phyloP scores from a whole-genome alignment of 2,329 filamentous ascomycete genomes.

The Lanzia echinophila region DNA sequence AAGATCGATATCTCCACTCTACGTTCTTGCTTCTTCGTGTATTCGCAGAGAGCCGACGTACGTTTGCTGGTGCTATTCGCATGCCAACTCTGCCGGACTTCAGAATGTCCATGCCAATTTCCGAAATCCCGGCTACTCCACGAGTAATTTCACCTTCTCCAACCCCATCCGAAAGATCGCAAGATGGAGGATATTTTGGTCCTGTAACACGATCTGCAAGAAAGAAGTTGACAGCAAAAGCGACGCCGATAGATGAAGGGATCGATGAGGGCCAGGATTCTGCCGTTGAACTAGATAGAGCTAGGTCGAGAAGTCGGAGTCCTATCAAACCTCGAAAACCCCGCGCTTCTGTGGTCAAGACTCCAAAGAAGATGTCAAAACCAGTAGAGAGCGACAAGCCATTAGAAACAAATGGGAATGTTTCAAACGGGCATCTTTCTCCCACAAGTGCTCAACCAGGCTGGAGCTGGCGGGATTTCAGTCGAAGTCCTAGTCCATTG shows the following conservation, averaged over 20 bases:
- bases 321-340: constrained; percentile 40
- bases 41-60: constrained; percentile 39
- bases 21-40: constrained; percentile 42
- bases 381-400: constrained; percentile 33
- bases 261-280: constrained; percentile 37
- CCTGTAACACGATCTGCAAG: constrained; percentile 73
- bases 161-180: constrained; percentile 54
- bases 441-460: constrained; percentile 54
- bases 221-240: constrained; percentile 47
- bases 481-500: constrained; percentile 83
- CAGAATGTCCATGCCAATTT: constrained; percentile 27
- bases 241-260: constrained; percentile 51
- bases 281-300: constrained; percentile 25
- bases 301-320: constrained; percentile 29
- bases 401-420: constrained; percentile 11
- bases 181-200: constrained; percentile 58
- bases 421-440: constrained; percentile 62
- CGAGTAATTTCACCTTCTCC: constrained; percentile 88
- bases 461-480: constrained; percentile 81
- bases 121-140: constrained; percentile 66
- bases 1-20: constrained; percentile 45
- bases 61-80: constrained; percentile 50
- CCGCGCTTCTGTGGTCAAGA: constrained; percentile 41
- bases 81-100: constrained; percentile 55
- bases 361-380: constrained; percentile 33